Evolutionary conservation across 179 eudicot species (phyloP).

Genomic region (Camellia oleifera): DNA sequence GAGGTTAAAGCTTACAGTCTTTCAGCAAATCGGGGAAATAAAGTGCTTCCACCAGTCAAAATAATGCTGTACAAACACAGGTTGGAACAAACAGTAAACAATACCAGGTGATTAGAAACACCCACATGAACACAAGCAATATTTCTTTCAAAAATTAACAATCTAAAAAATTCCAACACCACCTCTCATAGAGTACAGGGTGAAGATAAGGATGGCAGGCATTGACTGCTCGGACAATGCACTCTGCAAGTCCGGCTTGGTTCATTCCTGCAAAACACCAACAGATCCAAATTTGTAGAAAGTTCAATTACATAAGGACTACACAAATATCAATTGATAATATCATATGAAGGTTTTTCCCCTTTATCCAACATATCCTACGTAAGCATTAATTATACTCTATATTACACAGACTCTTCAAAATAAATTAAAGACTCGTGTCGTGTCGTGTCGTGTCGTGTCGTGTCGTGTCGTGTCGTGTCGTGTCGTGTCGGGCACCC

Average conservation of each 20-base stretch:
- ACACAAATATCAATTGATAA: not conserved
- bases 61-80: conserved; percentile 62
- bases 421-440: not conserved
- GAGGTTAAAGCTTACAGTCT: conserved; percentile 66
- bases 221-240: conserved; percentile 87
- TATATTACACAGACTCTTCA: too few relatives aligned
- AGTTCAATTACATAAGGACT: not conserved
- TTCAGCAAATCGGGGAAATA: conserved; percentile 88
- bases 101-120: not conserved
- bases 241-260: conserved; percentile 96
- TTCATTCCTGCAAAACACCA: conserved; percentile 63
- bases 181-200: conserved; percentile 97
- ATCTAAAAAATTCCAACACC: conserved; percentile 6
- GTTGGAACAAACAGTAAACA: not conserved
- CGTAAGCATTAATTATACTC: too few relatives aligned
- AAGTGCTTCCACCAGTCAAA: conserved; percentile 93
- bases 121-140: not conserved
- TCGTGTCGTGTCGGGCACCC: too few relatives aligned
- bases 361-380: not conserved
- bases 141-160: not conserved
- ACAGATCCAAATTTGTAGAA: not conserved
- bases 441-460: too few relatives aligned
- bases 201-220: conserved; percentile 90
- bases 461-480: too few relatives aligned
- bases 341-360: not conserved